Base-by-base conservation (phyloP, 192 early-diverging fungal species). In the Gonapodya prolifera region DNA sequence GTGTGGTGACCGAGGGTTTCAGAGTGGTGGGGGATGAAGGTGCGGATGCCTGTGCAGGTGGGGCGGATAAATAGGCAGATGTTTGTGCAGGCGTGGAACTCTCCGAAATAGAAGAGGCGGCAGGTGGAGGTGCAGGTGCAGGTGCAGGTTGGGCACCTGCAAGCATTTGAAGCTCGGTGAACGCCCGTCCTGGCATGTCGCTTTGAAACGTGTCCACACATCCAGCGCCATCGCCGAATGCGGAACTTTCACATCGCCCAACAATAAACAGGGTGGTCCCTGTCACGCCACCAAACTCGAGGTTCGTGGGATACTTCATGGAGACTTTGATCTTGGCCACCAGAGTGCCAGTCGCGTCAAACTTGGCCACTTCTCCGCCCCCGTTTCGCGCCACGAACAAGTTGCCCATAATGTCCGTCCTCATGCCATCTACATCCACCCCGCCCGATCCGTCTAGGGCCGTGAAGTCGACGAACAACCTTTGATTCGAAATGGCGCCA, bases 391-490 rank as follows among this genome's bases (percentile, higher is more conserved):
- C 81, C 30, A 89, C 87, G 35, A 83, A 88, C 32, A 89, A 83
- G 70, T 88, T 89, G 1, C 87, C 87, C 23, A 36, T 13, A n/a
- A 34, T 78, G 34, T 88, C 87, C 16, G 80, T 70, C 45, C 87
- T 82, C 83, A 89, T 89, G 34, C 87, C 87, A 69, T 89, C 87
- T 34, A 89, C 79, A 69, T 89, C 87, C 34, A 75, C 79, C 18
- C 78, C 70, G 17, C 69, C 83, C n/a, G 86, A 79, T 73, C 75
- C 70, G 73, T 88, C 87, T 2, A 88, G 77, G 61, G 77, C 61
- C 30, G 33, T 80, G 79, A 88, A 88, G 75, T 88, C 86, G 23
- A 80, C 84, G 70, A 88, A 82, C 31, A 81, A 33, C 31, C 79
- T 77, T 70, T 79, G 30, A 34, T 79, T 80, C 75, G 74, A 32